Base-by-base conservation (phyloP, 805 yeast genomes). In the Vanderwaltozyma verrucispora region DNA sequence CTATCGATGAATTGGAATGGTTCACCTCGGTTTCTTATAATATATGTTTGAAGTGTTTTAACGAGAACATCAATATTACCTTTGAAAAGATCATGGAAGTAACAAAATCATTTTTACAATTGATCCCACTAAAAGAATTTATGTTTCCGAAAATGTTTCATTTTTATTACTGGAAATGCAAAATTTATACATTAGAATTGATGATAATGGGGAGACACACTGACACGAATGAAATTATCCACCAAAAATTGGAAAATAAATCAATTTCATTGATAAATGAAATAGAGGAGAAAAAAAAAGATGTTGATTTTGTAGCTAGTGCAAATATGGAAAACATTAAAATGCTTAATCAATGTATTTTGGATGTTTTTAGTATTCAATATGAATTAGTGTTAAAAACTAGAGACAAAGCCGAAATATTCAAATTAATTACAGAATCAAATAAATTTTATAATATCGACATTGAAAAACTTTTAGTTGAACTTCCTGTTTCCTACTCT, bases 1-100 rank as follows among this genome's bases (percentile, higher is more conserved):
- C 61, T 1, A 40, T 45, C 5, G 54, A 54, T 31, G 71, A 67
- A 31, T 43, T 62, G 16, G 67, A 60, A 43, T 67, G 71, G 71
- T 63, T 65, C 44, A 52, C 62, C 0, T 53, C 68, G 2, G 53
- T 53, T 5, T 46, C 63, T 1, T 64, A 59, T 36, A 65, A 63
- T 33, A 29, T 59, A 13, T 45, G 57, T 1, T 47, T 55, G 8
- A 49, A 49, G 24, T 59, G 62, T 35, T 32, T 48, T 8, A 16
- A 38, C 2, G 35, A 37, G n/a, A 42, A 40, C 1, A 43, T 42
- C 2, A 45, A 33, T 12, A 24, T 37, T 7, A 35, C 45, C 17
- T 45, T 54, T 9, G 30, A 38, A 6, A 25, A 43, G 9, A 47
- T 61, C 9, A 38, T 56, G 2, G 43, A 45, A 2, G 11, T 50